phyloP scores from a whole-genome alignment of 345 rosid species.

The Euphorbia peplus region DNA sequence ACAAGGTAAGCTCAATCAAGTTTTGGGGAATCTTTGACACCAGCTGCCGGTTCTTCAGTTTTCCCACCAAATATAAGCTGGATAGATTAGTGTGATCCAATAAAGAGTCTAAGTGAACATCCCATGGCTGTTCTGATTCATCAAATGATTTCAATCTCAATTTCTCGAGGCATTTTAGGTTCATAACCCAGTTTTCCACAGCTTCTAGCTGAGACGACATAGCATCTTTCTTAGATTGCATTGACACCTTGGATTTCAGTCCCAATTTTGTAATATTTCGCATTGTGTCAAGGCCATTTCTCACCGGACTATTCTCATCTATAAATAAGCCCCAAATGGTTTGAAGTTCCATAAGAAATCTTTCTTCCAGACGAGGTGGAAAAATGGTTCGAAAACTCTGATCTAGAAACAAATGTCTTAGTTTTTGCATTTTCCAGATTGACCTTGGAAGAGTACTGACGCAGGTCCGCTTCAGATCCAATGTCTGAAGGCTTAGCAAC shows the following conservation, averaged over 20 bases:
- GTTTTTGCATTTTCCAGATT: background rate
- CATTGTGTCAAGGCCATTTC: background rate
- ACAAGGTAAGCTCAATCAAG: conserved; percentile 17
- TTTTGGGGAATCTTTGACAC: conserved; percentile 15
- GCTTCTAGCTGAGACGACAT: background rate
- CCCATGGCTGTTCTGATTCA: conserved; percentile 3
- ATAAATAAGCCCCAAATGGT: background rate
- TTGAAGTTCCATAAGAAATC: background rate
- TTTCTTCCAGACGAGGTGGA: background rate
- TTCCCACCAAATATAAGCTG: conserved; percentile 7
- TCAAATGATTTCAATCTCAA: conserved; percentile 3
- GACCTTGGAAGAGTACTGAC: background rate
- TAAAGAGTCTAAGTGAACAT: background rate
- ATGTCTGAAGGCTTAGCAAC: background rate
- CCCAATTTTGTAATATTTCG: background rate
- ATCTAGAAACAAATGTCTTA: background rate
- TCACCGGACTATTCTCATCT: background rate
- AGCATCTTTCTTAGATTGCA: background rate
- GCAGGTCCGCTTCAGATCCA: background rate
- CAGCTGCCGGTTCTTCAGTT: background rate
- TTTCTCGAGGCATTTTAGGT: background rate
- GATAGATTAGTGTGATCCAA: background rate
- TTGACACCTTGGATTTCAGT: background rate
- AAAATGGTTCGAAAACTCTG: background rate
- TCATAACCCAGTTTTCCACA: background rate